Evolutionary conservation across 495 filamentous ascomycete species (phyloP), one percentile per base, ranked within the genome.

Genomic region (Elasticomyces elasticus): DNA sequence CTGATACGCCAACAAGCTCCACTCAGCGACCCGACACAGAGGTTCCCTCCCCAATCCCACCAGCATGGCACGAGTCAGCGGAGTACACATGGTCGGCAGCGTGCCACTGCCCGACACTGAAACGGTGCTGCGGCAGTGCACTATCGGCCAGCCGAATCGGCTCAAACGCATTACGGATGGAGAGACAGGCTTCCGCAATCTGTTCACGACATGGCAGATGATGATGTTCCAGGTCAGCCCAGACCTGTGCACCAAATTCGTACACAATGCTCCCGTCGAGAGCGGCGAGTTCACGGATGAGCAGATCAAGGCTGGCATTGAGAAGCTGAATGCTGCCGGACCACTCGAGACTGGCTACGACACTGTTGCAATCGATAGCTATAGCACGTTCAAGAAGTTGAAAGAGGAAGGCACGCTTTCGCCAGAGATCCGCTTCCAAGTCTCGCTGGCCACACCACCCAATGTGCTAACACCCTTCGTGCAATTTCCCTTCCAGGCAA

Each of bases 101-200:
- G 56, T 74, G 40, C 52, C 52, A 10, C 61, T 71, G 1, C 54
- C 64, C 24, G 60, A 62, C 41, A 62, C 62, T 6, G 46, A 61
- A 28, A 63, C 67, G 20, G 70, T 69, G 12, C 66, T 73, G 35
- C 54, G 24, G 1, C 58, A 55, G 19, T 53, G 69, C 24, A 45
- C 46, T 25, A 37, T 54, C 17, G 43, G 40, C 20, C 66, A 73
- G 6, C 57, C 66, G n/a, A 51, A 60, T 48, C 66, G 64, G 13
- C 55, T 74, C 17, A 47, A 57, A 22, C 63, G 63, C 41, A 54
- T 75, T 10, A 69, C 71, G 1, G 72, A 75, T 59, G 72, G 71
- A 28, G 71, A 75, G 51, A 71, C 70, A 1, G 70, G 70, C 23
- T 55, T 62, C 15, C 65, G 72, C 37, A 38, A 49, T 20, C 59